Evolutionary conservation across 176 grass and related monocot genomes (phyloP).

Genomic region (Triticum monococcum): DNA sequence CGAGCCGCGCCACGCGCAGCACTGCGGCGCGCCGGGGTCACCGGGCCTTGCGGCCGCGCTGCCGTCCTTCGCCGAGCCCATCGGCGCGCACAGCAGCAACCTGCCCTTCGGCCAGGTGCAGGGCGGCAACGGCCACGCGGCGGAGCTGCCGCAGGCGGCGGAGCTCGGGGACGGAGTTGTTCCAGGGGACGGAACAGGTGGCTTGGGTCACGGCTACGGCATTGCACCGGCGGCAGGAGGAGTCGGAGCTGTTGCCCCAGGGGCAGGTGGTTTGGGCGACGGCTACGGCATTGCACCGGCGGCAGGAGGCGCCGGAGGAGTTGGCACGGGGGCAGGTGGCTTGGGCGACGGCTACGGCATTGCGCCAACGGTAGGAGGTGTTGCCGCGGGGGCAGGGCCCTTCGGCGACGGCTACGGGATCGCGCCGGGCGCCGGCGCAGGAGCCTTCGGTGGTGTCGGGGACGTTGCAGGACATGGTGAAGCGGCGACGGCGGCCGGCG

Average conservation of each 20-base stretch:
- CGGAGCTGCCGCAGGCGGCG: conserved; percentile 31
- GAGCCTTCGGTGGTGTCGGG: not conserved
- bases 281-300: not conserved
- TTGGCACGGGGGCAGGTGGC: not conserved
- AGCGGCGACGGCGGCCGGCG: conserved; percentile 1
- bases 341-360: not conserved
- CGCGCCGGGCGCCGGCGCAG: not conserved
- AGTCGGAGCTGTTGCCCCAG: not conserved
- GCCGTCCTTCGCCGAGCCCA: conserved; percentile 65
- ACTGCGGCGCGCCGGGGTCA: conserved; percentile 63
- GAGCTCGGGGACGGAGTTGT: not conserved
- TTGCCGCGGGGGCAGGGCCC: not conserved
- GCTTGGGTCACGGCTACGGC: no score
- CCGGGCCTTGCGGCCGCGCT: conserved; percentile 50
- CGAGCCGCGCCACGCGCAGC: conserved; percentile 50
- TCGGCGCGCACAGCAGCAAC: conserved; percentile 40
- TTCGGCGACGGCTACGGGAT: not conserved
- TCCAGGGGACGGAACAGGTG: not conserved
- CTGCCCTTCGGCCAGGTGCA: conserved; percentile 53
- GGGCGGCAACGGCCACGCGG: conserved; percentile 24
- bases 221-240: no score
- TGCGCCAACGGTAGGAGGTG: not conserved
- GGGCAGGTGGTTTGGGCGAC: not conserved
- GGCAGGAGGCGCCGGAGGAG: not conserved
- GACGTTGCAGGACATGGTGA: not conserved